phyloP scores from a whole-genome alignment of 2,329 filamentous ascomycete species.

The Chaetomium globosum region DNA sequence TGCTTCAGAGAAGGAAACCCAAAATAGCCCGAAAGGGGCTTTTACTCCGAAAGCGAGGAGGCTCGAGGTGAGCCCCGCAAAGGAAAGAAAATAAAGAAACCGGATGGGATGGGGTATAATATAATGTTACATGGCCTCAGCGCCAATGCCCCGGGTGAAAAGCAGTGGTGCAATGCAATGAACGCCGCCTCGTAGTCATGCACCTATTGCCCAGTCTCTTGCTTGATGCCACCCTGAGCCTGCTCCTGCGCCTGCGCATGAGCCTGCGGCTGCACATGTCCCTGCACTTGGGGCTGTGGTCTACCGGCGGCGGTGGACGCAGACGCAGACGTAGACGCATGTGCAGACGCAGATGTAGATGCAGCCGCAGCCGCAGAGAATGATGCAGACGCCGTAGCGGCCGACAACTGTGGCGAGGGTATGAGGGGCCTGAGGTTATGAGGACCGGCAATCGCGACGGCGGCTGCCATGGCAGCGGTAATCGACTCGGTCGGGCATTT shows the following conservation, averaged over 20 bases:
- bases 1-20: neutral
- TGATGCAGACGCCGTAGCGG: neutral
- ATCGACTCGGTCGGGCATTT: constrained; percentile 16
- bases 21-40: neutral
- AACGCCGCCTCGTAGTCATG: neutral
- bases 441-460: constrained; percentile 17
- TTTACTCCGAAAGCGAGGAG: neutral
- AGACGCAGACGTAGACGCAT: neutral
- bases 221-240: no score
- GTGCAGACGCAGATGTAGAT: neutral
- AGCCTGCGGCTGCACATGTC: no score
- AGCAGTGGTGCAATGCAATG: neutral
- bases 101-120: constrained; percentile 9
- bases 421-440: constrained; percentile 17
- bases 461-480: constrained; percentile 15
- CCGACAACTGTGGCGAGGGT: neutral
- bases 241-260: neutral
- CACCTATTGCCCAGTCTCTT: neutral
- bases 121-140: neutral
- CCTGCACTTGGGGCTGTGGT: no score
- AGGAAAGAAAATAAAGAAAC: neutral
- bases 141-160: neutral
- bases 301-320: neutral
- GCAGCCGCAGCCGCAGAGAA: neutral
- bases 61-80: neutral